A percentile compares a stretch with the other conserved stretches of the same genome.
Conservation (phyloP, 164 flowering plant genomes). For the Brasenia schreberi region DNA sequence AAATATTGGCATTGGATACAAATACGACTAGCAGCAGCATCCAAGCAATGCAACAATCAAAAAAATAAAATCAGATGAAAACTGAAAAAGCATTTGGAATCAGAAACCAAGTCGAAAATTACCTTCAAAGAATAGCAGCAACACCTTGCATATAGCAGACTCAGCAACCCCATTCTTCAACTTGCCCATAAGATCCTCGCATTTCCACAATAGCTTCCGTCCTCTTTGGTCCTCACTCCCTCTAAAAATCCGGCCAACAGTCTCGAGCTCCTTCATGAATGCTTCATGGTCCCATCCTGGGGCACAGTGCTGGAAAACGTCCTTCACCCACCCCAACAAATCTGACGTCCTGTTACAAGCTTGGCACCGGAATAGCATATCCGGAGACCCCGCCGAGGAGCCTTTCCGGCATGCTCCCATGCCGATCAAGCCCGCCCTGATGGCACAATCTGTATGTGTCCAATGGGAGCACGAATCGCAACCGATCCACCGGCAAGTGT, state of each 20-base stretch:
- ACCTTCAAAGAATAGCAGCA: conserved; percentile 87
- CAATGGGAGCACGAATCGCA: conserved; percentile 94
- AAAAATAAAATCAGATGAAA: no score
- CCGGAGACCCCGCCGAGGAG: conserved; percentile 41
- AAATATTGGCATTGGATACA: no score
- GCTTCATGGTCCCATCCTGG: conserved; percentile 82
- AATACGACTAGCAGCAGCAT: no score
- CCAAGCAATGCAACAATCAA: no score
- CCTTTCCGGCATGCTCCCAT: conserved; percentile 65
- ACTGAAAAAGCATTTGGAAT: no score
- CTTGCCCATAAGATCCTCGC: conserved; percentile 78
- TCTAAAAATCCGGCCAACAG: conserved; percentile 78
- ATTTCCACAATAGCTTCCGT: conserved; percentile 79
- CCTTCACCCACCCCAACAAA: conserved; percentile 95
- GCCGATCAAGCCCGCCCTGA: conserved; percentile 66
- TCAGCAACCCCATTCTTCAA: conserved; percentile 66
- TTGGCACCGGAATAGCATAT: conserved; percentile 86
- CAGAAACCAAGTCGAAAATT: background rate
- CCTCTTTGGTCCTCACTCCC: conserved; percentile 91
- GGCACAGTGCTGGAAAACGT: conserved; percentile 95
- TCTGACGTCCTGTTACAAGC: conserved; percentile 90
- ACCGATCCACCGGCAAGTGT: conserved; percentile 97
- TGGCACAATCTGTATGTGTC: conserved; percentile 99
- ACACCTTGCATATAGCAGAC: conserved; percentile 49
- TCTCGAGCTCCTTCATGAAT: conserved; percentile 74